Conservation (phyloP, 2,329 filamentous ascomycete species). For the Ophiognomonia clavigignenti-juglandacearum region DNA sequence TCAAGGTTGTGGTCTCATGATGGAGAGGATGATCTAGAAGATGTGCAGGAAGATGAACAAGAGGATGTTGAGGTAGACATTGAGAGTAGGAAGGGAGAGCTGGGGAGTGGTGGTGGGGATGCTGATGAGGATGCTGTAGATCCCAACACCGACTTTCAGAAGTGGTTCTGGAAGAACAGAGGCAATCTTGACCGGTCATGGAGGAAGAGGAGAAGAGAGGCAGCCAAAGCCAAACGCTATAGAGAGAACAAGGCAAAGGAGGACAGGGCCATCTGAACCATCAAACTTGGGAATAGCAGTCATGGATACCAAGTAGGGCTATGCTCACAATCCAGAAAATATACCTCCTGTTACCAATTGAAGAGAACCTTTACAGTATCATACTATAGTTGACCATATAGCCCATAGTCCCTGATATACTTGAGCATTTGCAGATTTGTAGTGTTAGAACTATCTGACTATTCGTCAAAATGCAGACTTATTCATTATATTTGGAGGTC, state of each 20-base stretch:
- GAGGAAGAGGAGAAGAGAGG: constrained; percentile 60
- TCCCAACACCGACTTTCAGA: constrained; percentile 47
- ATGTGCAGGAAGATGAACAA: constrained; percentile 25
- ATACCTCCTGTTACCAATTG: too few species aligned
- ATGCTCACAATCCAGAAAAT: too few species aligned
- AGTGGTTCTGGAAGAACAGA: constrained; percentile 65
- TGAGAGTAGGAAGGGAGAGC: too few species aligned
- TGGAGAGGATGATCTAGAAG: constrained; percentile 40
- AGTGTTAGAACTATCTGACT: too few species aligned
- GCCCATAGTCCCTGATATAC: neutral
- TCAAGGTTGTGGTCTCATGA: constrained; percentile 54
- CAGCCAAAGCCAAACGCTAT: constrained; percentile 62
- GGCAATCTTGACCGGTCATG: constrained; percentile 61
- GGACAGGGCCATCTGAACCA: constrained; percentile 30
- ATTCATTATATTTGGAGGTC: too few species aligned
- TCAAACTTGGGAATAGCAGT: too few species aligned
- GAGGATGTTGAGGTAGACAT: constrained; percentile 31
- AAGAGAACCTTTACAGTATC: too few species aligned
- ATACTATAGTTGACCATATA: neutral
- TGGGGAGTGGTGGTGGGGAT: constrained; percentile 24
- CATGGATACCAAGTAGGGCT: too few species aligned
- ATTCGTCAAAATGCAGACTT: too few species aligned
- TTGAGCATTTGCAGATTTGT: neutral
- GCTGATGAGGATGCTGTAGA: constrained; percentile 22
- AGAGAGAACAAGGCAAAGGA: constrained; percentile 57